A percentile compares a stretch with the other conserved stretches of the same genome.
Conservation (phyloP, 1,284 basidiomycete genomes). For the Lentinus polychrous region DNA sequence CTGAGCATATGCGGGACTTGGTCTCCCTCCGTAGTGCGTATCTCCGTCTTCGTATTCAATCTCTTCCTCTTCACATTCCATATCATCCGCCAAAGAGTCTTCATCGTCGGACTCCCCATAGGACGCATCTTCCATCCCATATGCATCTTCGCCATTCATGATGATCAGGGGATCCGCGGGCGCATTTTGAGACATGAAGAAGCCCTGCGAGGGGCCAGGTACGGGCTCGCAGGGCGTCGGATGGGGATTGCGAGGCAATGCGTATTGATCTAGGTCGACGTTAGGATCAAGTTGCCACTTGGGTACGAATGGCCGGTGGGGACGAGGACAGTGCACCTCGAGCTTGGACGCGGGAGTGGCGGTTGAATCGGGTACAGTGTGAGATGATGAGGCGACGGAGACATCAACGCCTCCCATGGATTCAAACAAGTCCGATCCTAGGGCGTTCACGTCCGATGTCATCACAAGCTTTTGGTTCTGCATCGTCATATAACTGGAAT, state of each 20-base stretch:
- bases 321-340: constrained; percentile 16
- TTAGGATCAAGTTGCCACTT: constrained; percentile 12
- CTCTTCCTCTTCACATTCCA: constrained; percentile 6
- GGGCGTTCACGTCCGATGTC: too few species aligned
- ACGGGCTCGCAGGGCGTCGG: background rate
- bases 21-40: background rate
- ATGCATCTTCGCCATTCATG: background rate
- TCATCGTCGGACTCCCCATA: background rate
- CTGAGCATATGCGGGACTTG: background rate
- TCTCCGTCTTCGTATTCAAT: constrained; percentile 29
- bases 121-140: background rate
- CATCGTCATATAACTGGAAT: too few species aligned
- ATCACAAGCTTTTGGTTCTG: too few species aligned
- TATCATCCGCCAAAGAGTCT: constrained; percentile 1
- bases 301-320: constrained; percentile 10
- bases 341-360: background rate
- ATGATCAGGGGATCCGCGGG: too few species aligned
- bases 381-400: too few species aligned
- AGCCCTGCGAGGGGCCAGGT: background rate
- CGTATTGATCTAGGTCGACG: constrained; percentile 11
- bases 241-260: constrained; percentile 1
- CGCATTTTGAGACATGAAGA: background rate
- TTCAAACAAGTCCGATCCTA: background rate
- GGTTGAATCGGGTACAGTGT: too few species aligned
- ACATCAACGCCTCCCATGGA: background rate